A percentile compares a stretch with the other conserved stretches of the same genome.
These are phyloP conservation scores for Myxozyma neotropica DNA, from an alignment of 805 yeast genomes.

Conservation along the genomic window DNA sequence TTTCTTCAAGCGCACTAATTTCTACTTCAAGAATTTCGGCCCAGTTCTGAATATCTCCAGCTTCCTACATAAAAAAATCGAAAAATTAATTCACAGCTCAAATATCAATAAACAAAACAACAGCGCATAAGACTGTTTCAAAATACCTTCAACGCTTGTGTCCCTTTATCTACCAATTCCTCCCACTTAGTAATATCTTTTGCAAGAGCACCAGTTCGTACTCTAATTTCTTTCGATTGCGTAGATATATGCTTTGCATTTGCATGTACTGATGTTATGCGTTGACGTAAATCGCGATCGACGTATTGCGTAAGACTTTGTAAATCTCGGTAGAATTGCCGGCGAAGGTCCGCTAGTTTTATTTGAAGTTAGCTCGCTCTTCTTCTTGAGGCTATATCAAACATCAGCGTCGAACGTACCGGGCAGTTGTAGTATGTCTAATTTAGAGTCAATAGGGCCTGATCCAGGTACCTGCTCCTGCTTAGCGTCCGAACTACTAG, in stretches of 20 bases:
- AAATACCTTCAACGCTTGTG: slow-evolving; percentile 18
- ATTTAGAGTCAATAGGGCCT: slow-evolving; percentile 1
- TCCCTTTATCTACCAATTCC: slow-evolving; percentile 24
- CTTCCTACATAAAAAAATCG: slow-evolving; percentile 28
- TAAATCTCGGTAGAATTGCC: slow-evolving; percentile 28
- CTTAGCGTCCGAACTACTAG: neutral
- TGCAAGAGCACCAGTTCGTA: slow-evolving; percentile 18
- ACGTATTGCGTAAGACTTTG: slow-evolving; percentile 27
- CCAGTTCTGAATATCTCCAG: slow-evolving; percentile 53
- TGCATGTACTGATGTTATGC: slow-evolving; percentile 30
- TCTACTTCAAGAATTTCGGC: slow-evolving; percentile 75
- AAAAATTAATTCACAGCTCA: neutral
- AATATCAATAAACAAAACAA: neutral
- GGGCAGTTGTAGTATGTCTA: neutral
- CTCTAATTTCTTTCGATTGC: slow-evolving; percentile 29
- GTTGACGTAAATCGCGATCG: slow-evolving; percentile 30
- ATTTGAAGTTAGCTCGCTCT: neutral
- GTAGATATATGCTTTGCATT: slow-evolving; percentile 30
- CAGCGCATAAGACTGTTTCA: too few species aligned
- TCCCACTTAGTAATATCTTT: slow-evolving; percentile 30
- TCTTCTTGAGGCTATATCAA: too few species aligned
- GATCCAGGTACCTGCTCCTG: too few species aligned
- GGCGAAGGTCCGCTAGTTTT: slow-evolving; percentile 20
- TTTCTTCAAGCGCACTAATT: slow-evolving; percentile 66
- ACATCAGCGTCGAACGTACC: too few species aligned